A percentile compares a stretch with the other conserved stretches of the same genome.
These are phyloP conservation scores for Haplosporangium gracile DNA, from an alignment of 192 early-diverging fungal genomes.

Conservation along the genomic window DNA sequence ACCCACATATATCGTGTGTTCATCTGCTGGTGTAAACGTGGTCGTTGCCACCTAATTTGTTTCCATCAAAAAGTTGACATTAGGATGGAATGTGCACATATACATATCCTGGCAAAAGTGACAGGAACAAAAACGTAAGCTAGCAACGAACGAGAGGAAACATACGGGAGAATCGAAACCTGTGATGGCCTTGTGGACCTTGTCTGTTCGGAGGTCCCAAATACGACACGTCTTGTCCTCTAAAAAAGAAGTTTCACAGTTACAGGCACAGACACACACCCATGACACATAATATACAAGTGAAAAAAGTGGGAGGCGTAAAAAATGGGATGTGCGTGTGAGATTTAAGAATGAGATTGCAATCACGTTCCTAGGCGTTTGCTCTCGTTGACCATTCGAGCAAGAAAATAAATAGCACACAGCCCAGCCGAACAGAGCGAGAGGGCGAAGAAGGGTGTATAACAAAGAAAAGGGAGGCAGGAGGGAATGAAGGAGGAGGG, in stretches of 20 bases:
- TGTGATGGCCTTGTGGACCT: constrained; percentile 47
- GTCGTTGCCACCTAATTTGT: constrained; percentile 24
- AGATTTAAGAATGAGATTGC: neutral
- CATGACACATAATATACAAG: neutral
- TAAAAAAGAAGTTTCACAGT: constrained; percentile 1
- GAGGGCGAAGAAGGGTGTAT: neutral
- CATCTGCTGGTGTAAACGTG: constrained; percentile 35
- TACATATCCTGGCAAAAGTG: neutral
- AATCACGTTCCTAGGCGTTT: neutral
- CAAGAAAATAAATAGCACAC: neutral
- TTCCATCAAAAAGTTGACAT: neutral
- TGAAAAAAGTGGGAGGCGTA: neutral
- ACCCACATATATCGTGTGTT: constrained; percentile 44
- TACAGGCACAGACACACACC: neutral
- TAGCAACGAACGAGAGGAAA: neutral
- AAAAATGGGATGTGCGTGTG: neutral
- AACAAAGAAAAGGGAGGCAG: neutral
- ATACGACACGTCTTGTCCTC: constrained; percentile 56
- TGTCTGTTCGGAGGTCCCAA: constrained; percentile 49
- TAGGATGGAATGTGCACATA: neutral
- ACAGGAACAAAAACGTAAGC: neutral
- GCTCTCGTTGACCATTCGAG: neutral
- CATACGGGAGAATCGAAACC: constrained; percentile 42
- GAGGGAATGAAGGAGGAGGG: too few relatives aligned
- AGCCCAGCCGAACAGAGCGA: neutral